Percentiles rank a stretch among this genome's conserved stretches.
phyloP scores from a whole-genome alignment of 345 rosid species.

The Bruguiera gymnorhiza region DNA sequence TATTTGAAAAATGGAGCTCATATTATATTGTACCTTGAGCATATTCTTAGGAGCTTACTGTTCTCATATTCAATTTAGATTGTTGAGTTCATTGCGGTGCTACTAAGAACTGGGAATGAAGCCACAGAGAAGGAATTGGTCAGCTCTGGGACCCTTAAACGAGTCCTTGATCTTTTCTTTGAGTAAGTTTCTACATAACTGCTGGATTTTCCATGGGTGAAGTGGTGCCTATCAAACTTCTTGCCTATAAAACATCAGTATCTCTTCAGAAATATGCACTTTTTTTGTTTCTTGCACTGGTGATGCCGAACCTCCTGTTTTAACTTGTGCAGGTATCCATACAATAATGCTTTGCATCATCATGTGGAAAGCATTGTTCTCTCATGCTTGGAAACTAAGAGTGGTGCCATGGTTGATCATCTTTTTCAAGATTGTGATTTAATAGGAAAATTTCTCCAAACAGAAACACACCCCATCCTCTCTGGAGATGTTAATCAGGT shows the following conservation, averaged over 20 bases:
- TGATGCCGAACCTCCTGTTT: constrained; percentile 13
- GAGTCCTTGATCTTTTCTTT: constrained; percentile 77
- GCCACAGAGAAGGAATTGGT: constrained; percentile 76
- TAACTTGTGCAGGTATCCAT: constrained; percentile 74
- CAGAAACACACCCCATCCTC: constrained; percentile 63
- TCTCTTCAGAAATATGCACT: constrained; percentile 6
- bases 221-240: constrained; percentile 5
- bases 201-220: constrained; percentile 11
- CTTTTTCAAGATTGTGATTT: constrained; percentile 77
- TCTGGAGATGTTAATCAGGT: constrained; percentile 53
- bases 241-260: not conserved
- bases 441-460: constrained; percentile 65
- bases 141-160: constrained; percentile 67
- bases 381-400: constrained; percentile 82
- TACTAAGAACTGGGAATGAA: constrained; percentile 76
- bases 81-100: constrained; percentile 96
- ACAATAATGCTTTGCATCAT: constrained; percentile 93
- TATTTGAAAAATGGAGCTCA: no score
- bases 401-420: constrained; percentile 56
- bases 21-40: no score
- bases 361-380: constrained; percentile 83
- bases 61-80: constrained; percentile 42
- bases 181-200: constrained; percentile 51
- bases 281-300: not conserved
- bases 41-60: not conserved